Base-by-base conservation (phyloP, 371 early-diverging fungal genomes). In the Mortierella sp. region DNA sequence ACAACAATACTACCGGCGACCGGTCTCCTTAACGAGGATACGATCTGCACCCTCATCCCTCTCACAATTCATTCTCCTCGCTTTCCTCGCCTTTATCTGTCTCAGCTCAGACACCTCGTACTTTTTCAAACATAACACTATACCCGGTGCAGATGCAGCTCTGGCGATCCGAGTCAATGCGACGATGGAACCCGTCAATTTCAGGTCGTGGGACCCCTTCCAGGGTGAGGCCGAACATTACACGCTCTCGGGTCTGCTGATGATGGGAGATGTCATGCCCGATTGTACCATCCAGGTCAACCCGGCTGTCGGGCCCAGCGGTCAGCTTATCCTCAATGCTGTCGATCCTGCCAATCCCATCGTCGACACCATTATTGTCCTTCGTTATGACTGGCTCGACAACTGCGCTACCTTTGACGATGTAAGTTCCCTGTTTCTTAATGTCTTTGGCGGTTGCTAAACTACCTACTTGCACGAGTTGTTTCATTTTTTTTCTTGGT, bases 341-440 rank as follows among this genome's bases (percentile, higher is more conserved):
- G 44, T 79, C 10, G 77, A 79, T 68, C 65, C 75, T 7, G 12
- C 29, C 43, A 27, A 65, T 21, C 54, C 79, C 1, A 60, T 81
- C 7, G 60, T 43, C 1, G 75, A 58, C 21, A 49, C 86, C 4
- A 82, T 86, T 51, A 11, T 82, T 4, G 46, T 77, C 44, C 55
- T 86, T 7, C 68, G 72, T 7, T 86, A 86, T 71, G 77, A 86
- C 75, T 86, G 86, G 86, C 75, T 86, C 1, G 73, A 82, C 48
- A 16, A 82, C 44, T 86, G 86, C 65, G 82, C 86, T 7, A 86
- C 86, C 21, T 86, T 51, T 68, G 86, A 86, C 77, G 82, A 82
- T 49, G 86, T 82, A 86, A 82, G 82, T 82, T 27, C 58, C 41
- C 49, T 16, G 27, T 58, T 27, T 5, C 16, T 29, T 14, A 14